phyloP scores from a whole-genome alignment of 2,329 filamentous ascomycete species.

The Sporothrix curviconia region DNA sequence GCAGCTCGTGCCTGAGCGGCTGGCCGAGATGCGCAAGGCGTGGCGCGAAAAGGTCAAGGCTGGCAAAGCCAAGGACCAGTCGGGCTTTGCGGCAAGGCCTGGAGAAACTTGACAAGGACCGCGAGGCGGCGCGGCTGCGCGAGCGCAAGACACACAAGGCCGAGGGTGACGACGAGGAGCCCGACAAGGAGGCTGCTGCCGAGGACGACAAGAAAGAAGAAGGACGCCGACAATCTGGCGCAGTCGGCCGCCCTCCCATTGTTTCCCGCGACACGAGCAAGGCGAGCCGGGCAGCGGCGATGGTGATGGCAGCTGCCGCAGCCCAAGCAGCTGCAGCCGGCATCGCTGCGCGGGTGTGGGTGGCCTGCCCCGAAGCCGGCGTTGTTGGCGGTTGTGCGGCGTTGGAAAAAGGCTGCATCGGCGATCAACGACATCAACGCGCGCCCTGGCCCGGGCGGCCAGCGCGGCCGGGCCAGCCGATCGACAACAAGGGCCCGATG shows the following conservation, averaged over 20 bases:
- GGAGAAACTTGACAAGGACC: conserved; percentile 83
- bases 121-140: conserved; percentile 76
- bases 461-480: conserved; percentile 83
- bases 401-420: conserved; percentile 79
- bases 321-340: conserved; percentile 10
- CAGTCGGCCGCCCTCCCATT: conserved; percentile 53
- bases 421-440: conserved; percentile 87
- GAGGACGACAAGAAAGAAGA: conserved; percentile 63
- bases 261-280: conserved; percentile 46
- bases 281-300: conserved; percentile 21
- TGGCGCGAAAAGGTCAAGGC: conserved; percentile 88
- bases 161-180: conserved; percentile 76
- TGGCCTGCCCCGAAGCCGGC: neutral
- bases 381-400: conserved; percentile 34
- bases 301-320: neutral
- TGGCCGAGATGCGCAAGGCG: conserved; percentile 59
- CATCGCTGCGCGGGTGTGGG: conserved; percentile 27
- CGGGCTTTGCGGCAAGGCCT: conserved; percentile 90
- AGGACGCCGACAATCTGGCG: conserved; percentile 60
- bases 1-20: conserved; percentile 67
- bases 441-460: conserved; percentile 80
- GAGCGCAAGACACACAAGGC: conserved; percentile 87
- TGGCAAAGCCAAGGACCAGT: conserved; percentile 82
- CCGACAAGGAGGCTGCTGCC: conserved; percentile 54
- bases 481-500: conserved; percentile 97